Percentiles rank a stretch among this genome's conserved stretches.
phyloP scores from a whole-genome alignment of 1,284 basidiomycete genomes.

The Thecaphora thlaspeos region DNA sequence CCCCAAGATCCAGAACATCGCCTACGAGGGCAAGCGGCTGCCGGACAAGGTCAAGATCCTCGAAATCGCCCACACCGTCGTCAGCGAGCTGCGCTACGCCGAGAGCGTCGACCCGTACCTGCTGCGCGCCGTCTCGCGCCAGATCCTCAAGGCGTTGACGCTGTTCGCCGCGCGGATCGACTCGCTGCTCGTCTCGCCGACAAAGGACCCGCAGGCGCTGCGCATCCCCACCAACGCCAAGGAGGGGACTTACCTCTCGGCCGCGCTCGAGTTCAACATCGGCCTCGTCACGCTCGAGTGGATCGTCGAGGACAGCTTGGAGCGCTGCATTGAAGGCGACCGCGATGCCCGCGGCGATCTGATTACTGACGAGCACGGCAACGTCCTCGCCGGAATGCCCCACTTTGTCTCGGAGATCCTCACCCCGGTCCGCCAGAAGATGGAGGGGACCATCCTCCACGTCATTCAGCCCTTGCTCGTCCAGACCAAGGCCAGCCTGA shows the following conservation, averaged over 20 bases:
- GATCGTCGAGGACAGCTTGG: slow-evolving; percentile 55
- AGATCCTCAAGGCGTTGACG: slow-evolving; percentile 53
- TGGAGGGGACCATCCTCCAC: slow-evolving; percentile 55
- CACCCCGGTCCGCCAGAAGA: slow-evolving; percentile 53
- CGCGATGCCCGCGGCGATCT: slow-evolving; percentile 34
- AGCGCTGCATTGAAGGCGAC: slow-evolving; percentile 52
- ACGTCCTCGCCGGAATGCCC: slow-evolving; percentile 44
- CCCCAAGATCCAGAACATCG: slow-evolving; percentile 42
- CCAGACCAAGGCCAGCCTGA: slow-evolving; percentile 41
- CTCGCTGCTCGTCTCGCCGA: slow-evolving; percentile 44
- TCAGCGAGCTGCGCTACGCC: slow-evolving; percentile 50
- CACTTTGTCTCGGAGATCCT: slow-evolving; percentile 55
- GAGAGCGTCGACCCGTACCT: slow-evolving; percentile 50
- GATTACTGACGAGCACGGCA: slow-evolving; percentile 38
- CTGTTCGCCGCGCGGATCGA: slow-evolving; percentile 55
- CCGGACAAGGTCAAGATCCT: slow-evolving; percentile 45
- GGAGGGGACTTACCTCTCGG: slow-evolving; percentile 38
- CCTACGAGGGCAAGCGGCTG: slow-evolving; percentile 46
- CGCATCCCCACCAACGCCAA: slow-evolving; percentile 44
- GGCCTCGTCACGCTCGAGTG: slow-evolving; percentile 52
- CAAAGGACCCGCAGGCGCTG: slow-evolving; percentile 36
- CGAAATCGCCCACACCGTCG: slow-evolving; percentile 49
- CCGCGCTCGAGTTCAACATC: slow-evolving; percentile 54
- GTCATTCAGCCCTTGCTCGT: slow-evolving; percentile 53
- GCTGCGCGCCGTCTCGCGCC: slow-evolving; percentile 51